Evolutionary conservation across 495 filamentous ascomycete genomes (phyloP).

Genomic region (Annulohypoxylon bovei): DNA sequence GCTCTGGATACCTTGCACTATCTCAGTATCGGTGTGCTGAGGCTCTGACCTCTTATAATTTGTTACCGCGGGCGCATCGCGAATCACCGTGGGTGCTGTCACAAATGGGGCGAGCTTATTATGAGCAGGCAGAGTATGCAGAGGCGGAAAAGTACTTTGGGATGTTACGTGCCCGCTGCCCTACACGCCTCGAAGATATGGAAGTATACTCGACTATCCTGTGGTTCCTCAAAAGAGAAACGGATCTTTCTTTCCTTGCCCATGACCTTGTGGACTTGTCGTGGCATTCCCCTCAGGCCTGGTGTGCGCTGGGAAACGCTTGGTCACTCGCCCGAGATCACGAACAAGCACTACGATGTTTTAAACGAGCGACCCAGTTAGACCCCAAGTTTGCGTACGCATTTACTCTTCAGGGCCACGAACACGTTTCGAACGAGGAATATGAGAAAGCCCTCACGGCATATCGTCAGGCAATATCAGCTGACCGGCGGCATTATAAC

Average conservation of each 20-base stretch:
- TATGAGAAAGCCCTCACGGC: constrained; percentile 90
- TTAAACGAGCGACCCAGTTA: constrained; percentile 91
- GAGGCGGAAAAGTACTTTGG: constrained; percentile 88
- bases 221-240: constrained; percentile 93
- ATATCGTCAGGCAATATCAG: constrained; percentile 83
- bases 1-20: constrained; percentile 77
- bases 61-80: constrained; percentile 76
- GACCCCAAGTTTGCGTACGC: constrained; percentile 93
- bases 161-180: constrained; percentile 76
- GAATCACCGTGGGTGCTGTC: constrained; percentile 96
- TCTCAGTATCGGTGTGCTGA: constrained; percentile 81
- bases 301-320: constrained; percentile 94
- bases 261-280: constrained; percentile 88
- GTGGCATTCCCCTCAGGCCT: constrained; percentile 89
- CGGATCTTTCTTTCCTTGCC: constrained; percentile 88
- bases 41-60: constrained; percentile 74
- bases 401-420: constrained; percentile 94
- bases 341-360: constrained; percentile 92
- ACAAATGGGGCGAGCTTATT: constrained; percentile 87
- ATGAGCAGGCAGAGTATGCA: constrained; percentile 83
- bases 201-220: constrained; percentile 97
- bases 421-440: constrained; percentile 96
- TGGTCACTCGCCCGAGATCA: constrained; percentile 96
- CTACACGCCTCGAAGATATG: constrained; percentile 88
- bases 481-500: constrained; percentile 92